Evolutionary conservation across 495 filamentous ascomycete species (phyloP).

Genomic region (Podospora pseudoanserina): DNA sequence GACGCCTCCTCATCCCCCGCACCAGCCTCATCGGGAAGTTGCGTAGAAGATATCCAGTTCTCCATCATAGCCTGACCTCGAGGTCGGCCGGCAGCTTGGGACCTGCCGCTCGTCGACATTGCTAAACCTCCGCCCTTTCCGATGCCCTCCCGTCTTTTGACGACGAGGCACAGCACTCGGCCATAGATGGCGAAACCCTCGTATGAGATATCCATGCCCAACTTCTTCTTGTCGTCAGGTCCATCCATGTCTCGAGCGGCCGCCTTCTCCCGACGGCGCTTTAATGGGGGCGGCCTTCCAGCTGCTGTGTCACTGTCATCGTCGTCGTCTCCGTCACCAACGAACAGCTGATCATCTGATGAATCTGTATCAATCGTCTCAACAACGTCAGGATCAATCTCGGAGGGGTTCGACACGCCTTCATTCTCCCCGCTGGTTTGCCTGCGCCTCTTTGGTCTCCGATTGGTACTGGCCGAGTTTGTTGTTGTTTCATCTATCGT

Average conservation of each 20-base stretch:
- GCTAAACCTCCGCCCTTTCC: constrained; percentile 27
- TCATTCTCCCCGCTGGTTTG: constrained; percentile 18
- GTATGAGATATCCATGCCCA: constrained; percentile 77
- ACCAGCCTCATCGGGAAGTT: constrained; percentile 47
- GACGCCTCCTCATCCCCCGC: constrained; percentile 27
- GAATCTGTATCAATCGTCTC: constrained; percentile 19
- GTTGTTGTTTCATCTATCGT: constrained; percentile 33
- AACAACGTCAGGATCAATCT: constrained; percentile 25
- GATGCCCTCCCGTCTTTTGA: constrained; percentile 55
- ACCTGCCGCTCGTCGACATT: constrained; percentile 29
- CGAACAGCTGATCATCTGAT: constrained; percentile 36
- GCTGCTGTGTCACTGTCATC: constrained; percentile 27
- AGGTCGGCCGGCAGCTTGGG: constrained; percentile 30
- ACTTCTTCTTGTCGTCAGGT: constrained; percentile 84
- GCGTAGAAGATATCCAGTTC: constrained; percentile 81
- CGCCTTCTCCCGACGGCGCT: constrained; percentile 45
- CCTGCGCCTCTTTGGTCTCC: constrained; percentile 30
- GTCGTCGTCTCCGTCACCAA: constrained; percentile 19
- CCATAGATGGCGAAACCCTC: constrained; percentile 95
- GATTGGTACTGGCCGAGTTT: constrained; percentile 30
- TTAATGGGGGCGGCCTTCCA: constrained; percentile 37
- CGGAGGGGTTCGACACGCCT: constrained; percentile 26
- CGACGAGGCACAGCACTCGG: constrained; percentile 82
- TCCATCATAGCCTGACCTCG: constrained; percentile 80
- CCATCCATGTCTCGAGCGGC: constrained; percentile 32